These are phyloP conservation scores for Trypanosoma grayi DNA, from an alignment of 208 protist genomes.

Conservation along the genomic window DNA sequence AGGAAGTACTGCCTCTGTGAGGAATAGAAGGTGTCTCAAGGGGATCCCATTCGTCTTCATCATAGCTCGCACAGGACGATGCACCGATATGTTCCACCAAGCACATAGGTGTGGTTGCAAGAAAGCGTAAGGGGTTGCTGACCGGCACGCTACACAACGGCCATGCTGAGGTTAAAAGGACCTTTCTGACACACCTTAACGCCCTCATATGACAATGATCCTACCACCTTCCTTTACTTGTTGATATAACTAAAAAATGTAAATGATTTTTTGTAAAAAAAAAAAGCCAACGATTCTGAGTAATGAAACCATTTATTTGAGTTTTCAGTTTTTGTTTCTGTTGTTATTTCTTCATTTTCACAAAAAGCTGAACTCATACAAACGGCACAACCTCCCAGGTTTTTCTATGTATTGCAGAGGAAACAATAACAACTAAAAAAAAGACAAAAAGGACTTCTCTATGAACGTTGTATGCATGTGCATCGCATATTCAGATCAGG, in stretches of 20 bases:
- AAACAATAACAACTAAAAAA: slow-evolving; percentile 13
- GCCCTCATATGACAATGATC: slow-evolving; percentile 11
- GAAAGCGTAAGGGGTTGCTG: background rate
- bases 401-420: slow-evolving; percentile 1
- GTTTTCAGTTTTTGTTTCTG: background rate
- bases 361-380: slow-evolving; percentile 26
- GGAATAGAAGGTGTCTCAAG: slow-evolving; percentile 1
- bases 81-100: background rate
- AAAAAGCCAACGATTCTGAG: background rate
- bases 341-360: slow-evolving; percentile 11
- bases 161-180: background rate
- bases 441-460: slow-evolving; percentile 10
- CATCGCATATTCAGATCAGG: background rate
- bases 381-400: background rate
- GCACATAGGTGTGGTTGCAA: slow-evolving; percentile 1
- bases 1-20: background rate
- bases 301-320: background rate
- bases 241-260: slow-evolving; percentile 40
- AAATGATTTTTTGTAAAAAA: background rate
- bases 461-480: background rate
- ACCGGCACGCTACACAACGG: background rate
- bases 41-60: slow-evolving; percentile 9
- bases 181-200: slow-evolving; percentile 18
- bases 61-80: background rate
- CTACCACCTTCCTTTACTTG: slow-evolving; percentile 25